phyloP scores from a whole-genome alignment of 2,329 filamentous ascomycete genomes.

The Verticillium zaregamsianum region DNA sequence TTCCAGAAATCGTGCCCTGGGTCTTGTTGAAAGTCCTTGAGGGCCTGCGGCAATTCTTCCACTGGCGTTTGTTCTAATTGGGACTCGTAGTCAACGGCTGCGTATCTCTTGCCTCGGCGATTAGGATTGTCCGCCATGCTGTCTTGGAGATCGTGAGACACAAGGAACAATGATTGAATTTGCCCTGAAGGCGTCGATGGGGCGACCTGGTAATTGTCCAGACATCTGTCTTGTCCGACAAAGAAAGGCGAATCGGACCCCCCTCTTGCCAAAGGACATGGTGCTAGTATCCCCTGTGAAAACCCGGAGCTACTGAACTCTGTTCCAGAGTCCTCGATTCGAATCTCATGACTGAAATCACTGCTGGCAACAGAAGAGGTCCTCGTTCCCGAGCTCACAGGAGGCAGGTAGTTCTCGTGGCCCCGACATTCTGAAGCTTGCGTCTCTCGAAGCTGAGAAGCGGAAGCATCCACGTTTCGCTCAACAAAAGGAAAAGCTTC shows the following conservation, averaged over 20 bases:
- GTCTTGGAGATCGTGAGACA: neutral
- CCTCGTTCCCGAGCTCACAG: no score
- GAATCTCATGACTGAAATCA: no score
- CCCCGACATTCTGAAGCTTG: no score
- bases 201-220: neutral
- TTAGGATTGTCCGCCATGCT: neutral
- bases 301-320: no score
- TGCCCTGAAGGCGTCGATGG: neutral
- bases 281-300: no score
- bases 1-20: slow-evolving; percentile 5
- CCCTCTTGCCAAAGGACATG: neutral
- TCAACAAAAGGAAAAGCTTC: no score
- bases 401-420: no score
- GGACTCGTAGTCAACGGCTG: neutral
- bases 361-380: no score
- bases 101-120: neutral
- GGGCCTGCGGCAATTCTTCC: neutral
- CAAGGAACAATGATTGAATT: neutral
- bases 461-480: no score
- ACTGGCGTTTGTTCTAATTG: neutral
- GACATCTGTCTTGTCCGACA: neutral
- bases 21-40: slow-evolving; percentile 1
- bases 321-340: no score
- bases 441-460: no score
- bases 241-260: neutral